These are phyloP conservation scores for Aspergillus tamarii DNA, from an alignment of 2,329 filamentous ascomycete species.

Conservation along the genomic window DNA sequence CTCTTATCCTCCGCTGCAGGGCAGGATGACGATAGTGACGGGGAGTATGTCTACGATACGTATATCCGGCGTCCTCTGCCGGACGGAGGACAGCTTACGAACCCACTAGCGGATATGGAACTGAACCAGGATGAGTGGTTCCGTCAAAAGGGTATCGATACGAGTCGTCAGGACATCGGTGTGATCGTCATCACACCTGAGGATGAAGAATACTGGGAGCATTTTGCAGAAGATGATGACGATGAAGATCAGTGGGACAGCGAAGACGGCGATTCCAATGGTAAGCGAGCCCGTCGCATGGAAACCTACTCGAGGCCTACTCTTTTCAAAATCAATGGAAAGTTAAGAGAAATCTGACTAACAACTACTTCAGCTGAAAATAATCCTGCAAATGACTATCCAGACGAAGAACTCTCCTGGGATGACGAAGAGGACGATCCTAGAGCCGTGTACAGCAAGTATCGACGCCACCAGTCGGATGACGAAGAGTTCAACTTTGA, in stretches of 20 bases:
- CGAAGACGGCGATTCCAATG: constrained; percentile 67
- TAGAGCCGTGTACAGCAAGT: constrained; percentile 42
- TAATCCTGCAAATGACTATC: constrained; percentile 55
- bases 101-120: constrained; percentile 37
- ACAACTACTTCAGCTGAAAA: constrained; percentile 47
- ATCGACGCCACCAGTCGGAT: constrained; percentile 46
- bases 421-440: constrained; percentile 50
- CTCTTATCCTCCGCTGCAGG: constrained; percentile 18
- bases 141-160: constrained; percentile 33
- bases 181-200: constrained; percentile 47
- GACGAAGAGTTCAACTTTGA: constrained; percentile 49
- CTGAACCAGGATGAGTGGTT: constrained; percentile 29
- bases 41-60: constrained; percentile 64
- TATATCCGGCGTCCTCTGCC: constrained; percentile 57
- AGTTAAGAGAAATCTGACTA: neutral
- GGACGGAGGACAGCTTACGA: constrained; percentile 36
- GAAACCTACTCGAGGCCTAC: neutral
- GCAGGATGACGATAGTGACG: constrained; percentile 43
- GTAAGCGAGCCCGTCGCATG: constrained; percentile 34
- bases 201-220: constrained; percentile 59
- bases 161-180: constrained; percentile 40
- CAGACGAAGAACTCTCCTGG: constrained; percentile 52
- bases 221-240: constrained; percentile 57
- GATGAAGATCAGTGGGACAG: constrained; percentile 59
- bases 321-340: neutral